Evolutionary conservation across 2,329 filamentous ascomycete species (phyloP), one percentile per base, ranked within the genome.

Genomic region (Cladosporium sp.): DNA sequence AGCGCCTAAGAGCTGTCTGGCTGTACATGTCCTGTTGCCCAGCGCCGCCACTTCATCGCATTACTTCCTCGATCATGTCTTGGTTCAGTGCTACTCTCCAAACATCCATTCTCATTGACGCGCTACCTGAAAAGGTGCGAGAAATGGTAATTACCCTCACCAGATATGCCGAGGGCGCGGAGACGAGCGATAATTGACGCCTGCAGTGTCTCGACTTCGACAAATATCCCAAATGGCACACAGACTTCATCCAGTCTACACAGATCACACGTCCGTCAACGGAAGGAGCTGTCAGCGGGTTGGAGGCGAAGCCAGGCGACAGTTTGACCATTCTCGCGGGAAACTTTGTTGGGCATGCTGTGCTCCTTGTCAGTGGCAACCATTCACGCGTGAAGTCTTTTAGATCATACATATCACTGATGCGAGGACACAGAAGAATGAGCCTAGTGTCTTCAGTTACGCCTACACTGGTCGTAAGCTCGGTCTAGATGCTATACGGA

Each of bases 11-110:
- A 46, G 40, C 6, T 12, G 3, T 23, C n/a, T 46, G 40, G 11
- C 40, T 46, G n/a, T 23, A 46, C 40, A 18, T 8, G 29, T 31
- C 29, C 8, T 31, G 29, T 31, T 31, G 8, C 8, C 29, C 29
- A 31, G 29, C 29, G 3, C 29, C 8, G 29, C 8, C 29, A 31
- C 29, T 31, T 31, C 29, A 31, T 31, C 29, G 29, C 29, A 8
- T 31, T 31, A 35, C 12, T 14, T 46, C 7, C 11, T 21, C 40
- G 2, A 40, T 23, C 1, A 59, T 46, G 37, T 44, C 35, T 6
- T 59, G 56, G 56, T 59, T 59, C 35, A 26, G 23, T 16, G 56
- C 56, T 16, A 59, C 56, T 18, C 56, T 59, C 37, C 35, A 59
- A 29, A 59, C 56, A n/a, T 37, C 33, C n/a, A 46, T 59, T 37